Base-by-base conservation (phyloP, 2,329 filamentous ascomycete species). In the Capronia coronata region DNA sequence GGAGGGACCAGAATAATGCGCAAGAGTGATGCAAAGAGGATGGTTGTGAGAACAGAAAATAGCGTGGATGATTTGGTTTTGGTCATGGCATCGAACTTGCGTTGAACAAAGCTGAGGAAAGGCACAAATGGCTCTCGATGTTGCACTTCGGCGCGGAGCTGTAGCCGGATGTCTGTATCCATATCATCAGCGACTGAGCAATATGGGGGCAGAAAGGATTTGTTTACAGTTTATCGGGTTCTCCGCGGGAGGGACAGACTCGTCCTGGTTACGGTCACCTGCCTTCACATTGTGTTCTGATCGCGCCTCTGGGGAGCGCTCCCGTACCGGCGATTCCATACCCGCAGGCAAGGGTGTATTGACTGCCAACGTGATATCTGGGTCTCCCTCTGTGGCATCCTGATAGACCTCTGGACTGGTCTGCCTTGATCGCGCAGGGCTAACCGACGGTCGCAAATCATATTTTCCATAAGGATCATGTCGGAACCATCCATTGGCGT, bases 91-190 rank as follows among this genome's bases (percentile, higher is more conserved):
- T 75, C 71, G 56, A 85, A 75, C 53, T 75, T 78, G 52, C 70
- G 73, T 57, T 79, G 80, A 51, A 88, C 59, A 52, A 81, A 83
- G 46, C 73, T 75, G 59, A 90, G 75, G 38, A 79, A 76, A 14
- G 84, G 77, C 63, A 94, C 87, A 59, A 95, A 85, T 11, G 87
- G 87, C 63, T 91, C 87, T 40, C 86, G 81, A 63, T 95, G 89
- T 63, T 91, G 86, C 23, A 94, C 86, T 71, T 95, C 89, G 54
- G 89, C 86, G 61, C 86, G 82, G 54, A 94, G 77, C 44, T 87
- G 86, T 68, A 96, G 90, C 57, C 89, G 86, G 62, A 95, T 87
- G 69, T 91, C 88, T 93, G 66, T 11, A 38, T 35, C 35, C 39
- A 45, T 30, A 10, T 67, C 32, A 61, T 43, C 55, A 37, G 34